Conservation (phyloP, 306 rosid species). For the Acacia confusa region DNA sequence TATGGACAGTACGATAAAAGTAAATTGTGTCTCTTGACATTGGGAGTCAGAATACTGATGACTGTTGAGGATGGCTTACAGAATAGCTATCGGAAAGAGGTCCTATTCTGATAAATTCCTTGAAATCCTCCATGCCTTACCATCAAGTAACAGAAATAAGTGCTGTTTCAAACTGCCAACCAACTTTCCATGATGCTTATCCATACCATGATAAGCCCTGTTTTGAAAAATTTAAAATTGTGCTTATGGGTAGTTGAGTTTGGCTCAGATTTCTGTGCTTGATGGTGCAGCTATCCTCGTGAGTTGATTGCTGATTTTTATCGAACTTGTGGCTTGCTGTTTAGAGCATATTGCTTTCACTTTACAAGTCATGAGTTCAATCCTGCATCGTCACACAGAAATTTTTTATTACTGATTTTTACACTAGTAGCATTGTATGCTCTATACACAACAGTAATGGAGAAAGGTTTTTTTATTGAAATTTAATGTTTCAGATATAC, state of each 20-base stretch:
- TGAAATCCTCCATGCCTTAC: conserved; percentile 11
- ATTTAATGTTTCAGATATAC: conserved; percentile 16
- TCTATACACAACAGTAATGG: not conserved
- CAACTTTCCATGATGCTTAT: not conserved
- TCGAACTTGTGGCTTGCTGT: too few relatives aligned
- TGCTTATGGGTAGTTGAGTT: not conserved
- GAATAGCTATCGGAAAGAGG: conserved; percentile 14
- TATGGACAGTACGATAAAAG: conserved; percentile 5
- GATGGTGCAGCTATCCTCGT: not conserved
- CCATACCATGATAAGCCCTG: conserved; percentile 4
- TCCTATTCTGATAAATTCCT: conserved; percentile 5
- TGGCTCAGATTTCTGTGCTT: conserved; percentile 23
- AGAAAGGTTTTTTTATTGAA: conserved; percentile 16
- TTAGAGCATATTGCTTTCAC: too few relatives aligned
- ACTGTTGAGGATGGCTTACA: conserved; percentile 25
- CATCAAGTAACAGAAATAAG: conserved; percentile 1
- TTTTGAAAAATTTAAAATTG: conserved; percentile 22
- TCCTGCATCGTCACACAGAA: too few relatives aligned
- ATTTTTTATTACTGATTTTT: not conserved
- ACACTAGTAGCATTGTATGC: not conserved
- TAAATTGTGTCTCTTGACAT: not conserved
- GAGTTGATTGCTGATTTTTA: conserved; percentile 8
- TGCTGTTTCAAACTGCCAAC: conserved; percentile 10
- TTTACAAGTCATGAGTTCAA: too few relatives aligned
- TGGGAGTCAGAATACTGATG: conserved; percentile 22